Conservation (phyloP, 2,329 filamentous ascomycete species). For the Sclerotinia borealis region DNA sequence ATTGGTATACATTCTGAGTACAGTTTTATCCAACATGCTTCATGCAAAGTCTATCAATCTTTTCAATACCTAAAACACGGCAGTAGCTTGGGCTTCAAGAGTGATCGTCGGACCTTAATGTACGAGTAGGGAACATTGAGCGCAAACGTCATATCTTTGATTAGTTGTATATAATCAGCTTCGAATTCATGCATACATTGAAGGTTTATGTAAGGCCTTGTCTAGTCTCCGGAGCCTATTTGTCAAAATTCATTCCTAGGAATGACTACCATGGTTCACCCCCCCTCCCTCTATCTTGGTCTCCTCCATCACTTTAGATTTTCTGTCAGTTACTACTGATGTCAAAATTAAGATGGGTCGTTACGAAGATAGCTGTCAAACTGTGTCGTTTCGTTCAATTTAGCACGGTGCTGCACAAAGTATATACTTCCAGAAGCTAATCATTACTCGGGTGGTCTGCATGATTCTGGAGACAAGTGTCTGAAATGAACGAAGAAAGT, state of each 20-base stretch:
- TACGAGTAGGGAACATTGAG: too few species aligned
- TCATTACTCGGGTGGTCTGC: background rate
- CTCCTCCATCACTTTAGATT: background rate
- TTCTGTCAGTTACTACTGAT: background rate
- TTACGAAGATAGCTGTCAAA: background rate
- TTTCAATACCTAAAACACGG: too few species aligned
- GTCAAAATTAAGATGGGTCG: background rate
- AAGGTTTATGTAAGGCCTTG: background rate
- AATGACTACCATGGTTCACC: background rate
- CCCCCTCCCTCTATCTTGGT: background rate
- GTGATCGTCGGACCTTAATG: too few species aligned
- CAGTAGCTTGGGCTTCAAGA: too few species aligned
- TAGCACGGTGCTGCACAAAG: background rate
- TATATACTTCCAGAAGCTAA: background rate
- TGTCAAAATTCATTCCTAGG: background rate
- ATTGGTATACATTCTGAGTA: too few species aligned
- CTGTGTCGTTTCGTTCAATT: slow-evolving; percentile 1
- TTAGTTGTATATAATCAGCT: too few species aligned
- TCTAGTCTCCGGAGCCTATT: background rate
- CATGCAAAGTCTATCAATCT: too few species aligned
- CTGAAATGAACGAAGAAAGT: background rate
- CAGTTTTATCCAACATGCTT: too few species aligned
- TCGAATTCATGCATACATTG: too few species aligned
- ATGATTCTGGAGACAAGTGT: background rate
- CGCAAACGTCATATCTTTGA: too few species aligned